phyloP scores from a whole-genome alignment of 371 early-diverging fungal species.

The Mucor racemosus region DNA sequence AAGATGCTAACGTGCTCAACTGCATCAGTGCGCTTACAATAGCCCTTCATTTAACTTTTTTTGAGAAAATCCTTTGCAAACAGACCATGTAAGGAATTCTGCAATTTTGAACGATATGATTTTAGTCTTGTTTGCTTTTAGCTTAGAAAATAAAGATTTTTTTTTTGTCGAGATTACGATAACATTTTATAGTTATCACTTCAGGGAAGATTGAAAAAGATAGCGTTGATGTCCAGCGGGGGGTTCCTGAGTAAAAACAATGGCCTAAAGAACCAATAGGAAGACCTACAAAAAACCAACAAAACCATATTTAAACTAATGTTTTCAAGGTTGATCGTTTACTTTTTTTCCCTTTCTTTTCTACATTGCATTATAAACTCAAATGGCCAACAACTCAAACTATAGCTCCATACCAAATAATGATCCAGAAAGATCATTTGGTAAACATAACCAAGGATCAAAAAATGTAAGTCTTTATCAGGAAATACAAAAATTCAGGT shows the following conservation, averaged over 20 bases:
- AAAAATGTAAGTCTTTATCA: constrained; percentile 11
- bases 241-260: constrained; percentile 7
- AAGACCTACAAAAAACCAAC: neutral
- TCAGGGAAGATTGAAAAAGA: neutral
- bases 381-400: constrained; percentile 16
- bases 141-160: too few species aligned
- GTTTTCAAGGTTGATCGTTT: neutral
- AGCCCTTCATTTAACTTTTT: too few species aligned
- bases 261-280: constrained; percentile 1
- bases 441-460: neutral
- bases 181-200: too few species aligned
- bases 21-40: too few species aligned
- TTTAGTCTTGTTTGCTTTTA: too few species aligned
- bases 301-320: neutral
- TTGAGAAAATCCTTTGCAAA: too few species aligned
- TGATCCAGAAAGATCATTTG: constrained; percentile 20
- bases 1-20: too few species aligned
- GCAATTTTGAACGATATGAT: too few species aligned
- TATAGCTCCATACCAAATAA: constrained; percentile 23
- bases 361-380: neutral
- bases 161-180: too few species aligned
- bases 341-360: constrained; percentile 9
- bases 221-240: constrained; percentile 3
- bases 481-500: neutral
- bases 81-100: too few species aligned